Conservation (phyloP, 495 filamentous ascomycete genomes). For the Clohesyomyces aquaticus region DNA sequence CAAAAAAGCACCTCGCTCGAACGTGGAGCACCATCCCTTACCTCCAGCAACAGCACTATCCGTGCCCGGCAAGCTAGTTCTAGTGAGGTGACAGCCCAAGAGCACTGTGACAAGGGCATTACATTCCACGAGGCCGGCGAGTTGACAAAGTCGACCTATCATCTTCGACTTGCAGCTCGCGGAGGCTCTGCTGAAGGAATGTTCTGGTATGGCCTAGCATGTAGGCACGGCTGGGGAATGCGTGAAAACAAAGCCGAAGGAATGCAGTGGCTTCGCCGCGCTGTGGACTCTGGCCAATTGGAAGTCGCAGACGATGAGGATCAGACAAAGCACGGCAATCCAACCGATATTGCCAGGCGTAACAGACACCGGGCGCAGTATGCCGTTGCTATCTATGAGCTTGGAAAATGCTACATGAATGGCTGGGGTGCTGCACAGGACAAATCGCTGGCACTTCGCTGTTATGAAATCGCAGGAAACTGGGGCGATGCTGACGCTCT, state of each 20-base stretch:
- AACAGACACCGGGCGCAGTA: conserved; percentile 88
- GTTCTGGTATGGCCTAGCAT: conserved; percentile 93
- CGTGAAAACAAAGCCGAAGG: conserved; percentile 85
- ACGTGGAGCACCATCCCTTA: conserved; percentile 53
- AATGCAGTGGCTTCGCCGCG: conserved; percentile 86
- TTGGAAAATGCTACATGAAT: conserved; percentile 96
- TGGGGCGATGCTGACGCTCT: conserved; percentile 98
- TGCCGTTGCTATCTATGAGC: conserved; percentile 90
- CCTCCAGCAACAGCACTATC: conserved; percentile 62
- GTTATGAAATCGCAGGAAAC: conserved; percentile 93
- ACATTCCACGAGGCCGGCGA: conserved; percentile 83
- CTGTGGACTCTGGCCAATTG: conserved; percentile 78
- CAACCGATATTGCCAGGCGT: conserved; percentile 65
- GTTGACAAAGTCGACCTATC: conserved; percentile 90
- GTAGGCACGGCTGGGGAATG: conserved; percentile 99
- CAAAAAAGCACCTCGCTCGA: conserved; percentile 39
- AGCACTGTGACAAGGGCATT: conserved; percentile 86
- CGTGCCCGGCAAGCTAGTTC: conserved; percentile 39
- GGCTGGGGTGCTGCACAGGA: conserved; percentile 97
- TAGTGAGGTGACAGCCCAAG: conserved; percentile 70
- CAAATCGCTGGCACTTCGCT: conserved; percentile 81
- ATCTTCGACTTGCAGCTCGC: conserved; percentile 86
- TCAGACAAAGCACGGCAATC: conserved; percentile 63
- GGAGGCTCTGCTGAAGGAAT: conserved; percentile 87
- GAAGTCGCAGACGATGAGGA: conserved; percentile 84